Conservation (phyloP, 805 yeast species). For the Clavispora asparagi region DNA sequence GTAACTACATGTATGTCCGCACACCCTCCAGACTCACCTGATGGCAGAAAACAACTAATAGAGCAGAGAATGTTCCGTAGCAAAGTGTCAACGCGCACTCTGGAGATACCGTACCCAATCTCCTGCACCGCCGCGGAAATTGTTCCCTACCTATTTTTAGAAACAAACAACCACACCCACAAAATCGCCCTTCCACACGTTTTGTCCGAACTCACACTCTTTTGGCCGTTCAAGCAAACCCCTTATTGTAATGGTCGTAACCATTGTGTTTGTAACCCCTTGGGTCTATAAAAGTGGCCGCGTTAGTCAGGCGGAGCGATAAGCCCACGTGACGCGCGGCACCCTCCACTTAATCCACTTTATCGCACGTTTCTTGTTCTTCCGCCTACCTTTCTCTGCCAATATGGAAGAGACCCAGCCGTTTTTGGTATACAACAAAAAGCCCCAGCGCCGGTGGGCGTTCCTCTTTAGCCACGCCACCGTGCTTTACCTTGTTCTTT, state of each 20-base stretch:
- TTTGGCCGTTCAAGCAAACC: too few relatives aligned
- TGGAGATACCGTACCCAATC: too few relatives aligned
- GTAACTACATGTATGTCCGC: too few relatives aligned
- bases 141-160: neutral
- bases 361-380: neutral
- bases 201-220: too few relatives aligned
- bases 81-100: too few relatives aligned
- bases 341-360: neutral
- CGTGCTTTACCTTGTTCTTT: neutral
- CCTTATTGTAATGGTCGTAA: too few relatives aligned
- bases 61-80: too few relatives aligned
- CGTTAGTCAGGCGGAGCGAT: neutral
- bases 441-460: neutral
- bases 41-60: too few relatives aligned
- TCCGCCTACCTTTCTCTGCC: neutral
- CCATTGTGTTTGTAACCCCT: too few relatives aligned
- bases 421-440: neutral
- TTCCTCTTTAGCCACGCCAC: neutral
- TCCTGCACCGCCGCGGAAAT: too few relatives aligned
- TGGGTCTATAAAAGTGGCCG: too few relatives aligned
- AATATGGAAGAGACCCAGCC: neutral
- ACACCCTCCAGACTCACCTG: too few relatives aligned
- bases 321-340: neutral
- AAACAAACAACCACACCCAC: neutral
- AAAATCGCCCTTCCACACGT: neutral